Evolutionary conservation across 345 rosid species (phyloP), one percentile per base, ranked within the genome.

Genomic region (Corchorus olitorius): DNA sequence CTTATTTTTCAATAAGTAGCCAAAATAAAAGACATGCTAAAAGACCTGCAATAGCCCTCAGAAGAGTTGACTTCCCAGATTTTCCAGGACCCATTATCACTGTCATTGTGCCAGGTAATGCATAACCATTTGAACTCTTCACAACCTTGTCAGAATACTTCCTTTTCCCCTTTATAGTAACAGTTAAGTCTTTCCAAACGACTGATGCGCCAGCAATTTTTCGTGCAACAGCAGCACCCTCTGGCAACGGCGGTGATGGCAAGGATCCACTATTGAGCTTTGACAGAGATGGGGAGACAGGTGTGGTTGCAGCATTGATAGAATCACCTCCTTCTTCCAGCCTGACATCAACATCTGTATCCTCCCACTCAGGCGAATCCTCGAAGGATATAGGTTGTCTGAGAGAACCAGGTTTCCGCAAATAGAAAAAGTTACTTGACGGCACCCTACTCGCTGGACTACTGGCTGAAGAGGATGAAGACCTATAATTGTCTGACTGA

Each of bases 341-440:
- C 84, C 97, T 91, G 65, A 77, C 87, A 78, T 90, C 98, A 50
- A 65, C 62, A 82, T 93, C 97, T 6, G 97, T 89, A 76, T 96
- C 99, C 77, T 96, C 99, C 99, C 99, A 94, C 67, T 97, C 97
- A 8, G 99, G 99, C 49, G 99, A 97, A 86, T 97, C 99, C 85
- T 94, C 98, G 66, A 97, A 94, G 0, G 99, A 97, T 70, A 97
- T 97, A 64, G 99, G 98, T 71, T 94, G 99, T 77, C 96, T 76
- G 56, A 92, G 83, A 61, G 97, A 89, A 78, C 97, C 98, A 0
- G 97, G 98, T 82, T 93, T 97, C 66, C 99, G 88, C 74, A 97
- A 82, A 82, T 94, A 97, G 89, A 97, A 97, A 83, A 91, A 91
- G 81, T 91, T 92, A 79, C 97, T 94, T 3, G 99, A 94, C 22